phyloP scores from a whole-genome alignment of 306 rosid genomes.

The Vachellia pachyceras region DNA sequence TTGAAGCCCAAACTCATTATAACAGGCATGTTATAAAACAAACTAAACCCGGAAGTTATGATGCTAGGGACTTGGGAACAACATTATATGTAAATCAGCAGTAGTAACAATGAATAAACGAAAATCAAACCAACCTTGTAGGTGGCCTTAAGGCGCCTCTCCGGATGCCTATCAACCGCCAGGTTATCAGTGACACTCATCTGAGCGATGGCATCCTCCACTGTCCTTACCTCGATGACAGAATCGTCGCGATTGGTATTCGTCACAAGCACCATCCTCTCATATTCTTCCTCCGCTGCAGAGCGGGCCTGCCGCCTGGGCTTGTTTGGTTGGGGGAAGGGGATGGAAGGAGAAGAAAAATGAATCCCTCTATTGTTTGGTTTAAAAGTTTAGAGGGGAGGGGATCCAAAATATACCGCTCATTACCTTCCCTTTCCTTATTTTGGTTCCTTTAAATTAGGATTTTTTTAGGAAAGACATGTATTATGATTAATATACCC shows the following conservation, averaged over 20 bases:
- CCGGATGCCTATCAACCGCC: constrained; percentile 90
- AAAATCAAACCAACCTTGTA: constrained; percentile 62
- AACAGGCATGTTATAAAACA: not conserved
- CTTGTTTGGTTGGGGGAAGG: too few species aligned
- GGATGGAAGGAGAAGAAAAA: too few species aligned
- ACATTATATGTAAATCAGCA: not conserved
- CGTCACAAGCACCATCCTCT: constrained; percentile 76
- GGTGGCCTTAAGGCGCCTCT: constrained; percentile 92
- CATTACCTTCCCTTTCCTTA: too few species aligned
- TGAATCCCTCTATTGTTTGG: too few species aligned
- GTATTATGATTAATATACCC: too few species aligned
- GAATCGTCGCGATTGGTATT: constrained; percentile 92
- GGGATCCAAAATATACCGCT: too few species aligned
- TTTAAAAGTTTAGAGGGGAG: too few species aligned
- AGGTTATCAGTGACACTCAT: constrained; percentile 63
- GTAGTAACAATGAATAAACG: not conserved
- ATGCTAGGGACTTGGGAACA: not conserved
- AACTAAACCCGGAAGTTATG: not conserved
- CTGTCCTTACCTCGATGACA: constrained; percentile 74
- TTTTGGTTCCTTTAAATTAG: too few species aligned
- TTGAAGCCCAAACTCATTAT: not conserved
- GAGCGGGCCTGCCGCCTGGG: constrained; percentile 70
- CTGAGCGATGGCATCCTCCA: constrained; percentile 85
- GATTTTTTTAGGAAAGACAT: too few species aligned
- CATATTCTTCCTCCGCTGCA: constrained; percentile 96